phyloP scores from a whole-genome alignment of 176 grass and related monocot species.

The Carex littledalei region DNA sequence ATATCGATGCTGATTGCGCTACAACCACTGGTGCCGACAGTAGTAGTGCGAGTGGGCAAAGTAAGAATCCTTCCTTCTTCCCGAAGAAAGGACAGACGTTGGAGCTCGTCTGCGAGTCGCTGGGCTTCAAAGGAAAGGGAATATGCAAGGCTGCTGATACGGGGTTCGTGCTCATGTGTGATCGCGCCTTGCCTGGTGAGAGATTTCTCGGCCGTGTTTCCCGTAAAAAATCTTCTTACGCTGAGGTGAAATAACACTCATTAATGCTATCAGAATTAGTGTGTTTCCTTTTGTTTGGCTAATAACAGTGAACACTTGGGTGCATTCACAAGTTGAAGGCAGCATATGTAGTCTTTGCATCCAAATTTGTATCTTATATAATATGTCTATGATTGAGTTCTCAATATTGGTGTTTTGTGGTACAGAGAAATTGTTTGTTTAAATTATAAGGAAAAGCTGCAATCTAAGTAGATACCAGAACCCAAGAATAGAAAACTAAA shows the following conservation, averaged over 20 bases:
- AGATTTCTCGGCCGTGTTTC: slow-evolving; percentile 66
- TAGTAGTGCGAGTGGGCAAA: background rate
- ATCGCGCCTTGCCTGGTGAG: slow-evolving; percentile 86
- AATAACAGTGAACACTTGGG: background rate
- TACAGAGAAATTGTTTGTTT: background rate
- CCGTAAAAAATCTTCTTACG: slow-evolving; percentile 41
- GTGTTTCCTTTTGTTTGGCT: background rate
- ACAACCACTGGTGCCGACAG: background rate
- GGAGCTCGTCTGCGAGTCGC: slow-evolving; percentile 78
- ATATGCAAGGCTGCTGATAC: slow-evolving; percentile 69
- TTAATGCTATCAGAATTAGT: background rate
- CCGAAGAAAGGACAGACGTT: slow-evolving; percentile 73
- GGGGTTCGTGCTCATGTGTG: slow-evolving; percentile 73
- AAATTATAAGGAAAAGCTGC: background rate
- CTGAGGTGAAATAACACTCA: slow-evolving; percentile 1
- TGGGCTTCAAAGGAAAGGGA: slow-evolving; percentile 86
- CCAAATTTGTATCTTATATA: background rate
- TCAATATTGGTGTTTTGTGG: background rate
- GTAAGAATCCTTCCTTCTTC: slow-evolving; percentile 32
- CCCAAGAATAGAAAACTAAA: background rate
- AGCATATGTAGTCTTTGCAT: background rate
- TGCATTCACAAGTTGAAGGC: background rate
- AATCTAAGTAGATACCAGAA: background rate
- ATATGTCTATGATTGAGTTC: background rate
- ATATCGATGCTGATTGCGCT: background rate